Conservation (phyloP, 768 basidiomycete species). For the Lanmaoa rubissima region DNA sequence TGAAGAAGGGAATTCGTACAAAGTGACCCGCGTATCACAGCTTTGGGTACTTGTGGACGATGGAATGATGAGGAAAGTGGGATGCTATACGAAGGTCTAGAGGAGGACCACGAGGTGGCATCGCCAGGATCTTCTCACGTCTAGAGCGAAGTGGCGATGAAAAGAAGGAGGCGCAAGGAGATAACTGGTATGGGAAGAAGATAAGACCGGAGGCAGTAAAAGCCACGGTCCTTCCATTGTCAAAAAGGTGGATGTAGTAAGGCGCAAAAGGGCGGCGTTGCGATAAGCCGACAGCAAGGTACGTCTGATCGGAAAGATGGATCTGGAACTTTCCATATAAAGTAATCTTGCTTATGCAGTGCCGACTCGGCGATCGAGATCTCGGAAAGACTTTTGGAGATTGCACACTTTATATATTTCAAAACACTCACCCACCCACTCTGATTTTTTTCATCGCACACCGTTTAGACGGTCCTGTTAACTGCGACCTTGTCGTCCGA, state of each 20-base stretch:
- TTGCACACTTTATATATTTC: constrained; percentile 8
- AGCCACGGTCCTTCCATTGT: no score
- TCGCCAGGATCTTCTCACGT: no score
- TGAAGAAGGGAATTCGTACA: background rate
- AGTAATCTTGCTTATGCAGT: background rate
- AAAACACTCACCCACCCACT: constrained; percentile 1
- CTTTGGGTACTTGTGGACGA: background rate
- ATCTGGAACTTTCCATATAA: constrained; percentile 22
- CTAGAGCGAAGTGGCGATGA: background rate
- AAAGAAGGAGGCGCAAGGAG: background rate
- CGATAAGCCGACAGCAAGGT: constrained; percentile 20
- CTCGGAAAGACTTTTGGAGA: constrained; percentile 13
- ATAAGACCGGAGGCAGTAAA: background rate
- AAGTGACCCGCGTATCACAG: no score
- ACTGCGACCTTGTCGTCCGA: background rate
- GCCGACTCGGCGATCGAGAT: constrained; percentile 28
- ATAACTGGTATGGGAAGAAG: no score
- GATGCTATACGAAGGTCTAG: no score
- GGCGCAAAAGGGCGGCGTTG: background rate
- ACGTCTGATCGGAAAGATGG: constrained; percentile 18
- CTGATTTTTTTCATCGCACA: background rate
- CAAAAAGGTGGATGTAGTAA: no score
- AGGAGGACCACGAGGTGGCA: no score
- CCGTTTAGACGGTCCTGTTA: background rate
- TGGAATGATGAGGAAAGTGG: no score